Base-by-base conservation (phyloP, 2,329 filamentous ascomycete species). In the Talaromyces amestolkiae region DNA sequence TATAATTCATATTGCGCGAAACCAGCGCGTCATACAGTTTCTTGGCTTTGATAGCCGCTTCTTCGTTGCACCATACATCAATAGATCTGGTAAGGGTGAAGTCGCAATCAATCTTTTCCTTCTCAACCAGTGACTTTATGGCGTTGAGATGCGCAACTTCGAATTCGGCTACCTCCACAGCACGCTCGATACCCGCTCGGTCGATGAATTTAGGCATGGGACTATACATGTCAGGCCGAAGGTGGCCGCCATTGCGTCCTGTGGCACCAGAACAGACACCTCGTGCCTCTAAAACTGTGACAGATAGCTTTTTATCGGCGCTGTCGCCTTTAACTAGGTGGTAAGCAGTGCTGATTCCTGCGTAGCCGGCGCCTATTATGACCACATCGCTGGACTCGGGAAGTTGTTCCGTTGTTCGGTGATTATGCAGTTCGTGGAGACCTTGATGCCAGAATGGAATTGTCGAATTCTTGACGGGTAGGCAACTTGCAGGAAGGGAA, bases 101-200 rank as follows among this genome's bases (percentile, higher is more conserved):
- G 43, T 82, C 79, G 60, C 80, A 82, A 22, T 81, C 78, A 39
- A 82, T 79, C 0, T 73, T 71, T 64, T 82, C 78, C 47, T 72
- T 73, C 31, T 78, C 73, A 9, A 81, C 71, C 3, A 81, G 69
- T 1, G 75, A 69, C 61, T 79, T 76, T n/a, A 82, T 69, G 0
- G 74, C 75, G 2, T 70, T 64, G n/a, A 82, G 69, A 68, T 82
- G 78, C 19, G 74, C 71, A 3, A 72, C 70, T 65, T 82, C 80
- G 64, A 81, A 81, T 8, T 72, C 70, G 0, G 77, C 74, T 10
- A 81, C 68, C 65, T 81, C 77, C 11, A 72, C 69, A 6, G 75
- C 80, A 5, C 74, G 75, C 33, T 78, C 71, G 1, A 74, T 41
- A 0, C 80, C 78, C 65, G 76, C 71, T 27, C 74, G 70, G 4